phyloP scores from a whole-genome alignment of 352 stramenopile species.

The Pythium scleroteichum region DNA sequence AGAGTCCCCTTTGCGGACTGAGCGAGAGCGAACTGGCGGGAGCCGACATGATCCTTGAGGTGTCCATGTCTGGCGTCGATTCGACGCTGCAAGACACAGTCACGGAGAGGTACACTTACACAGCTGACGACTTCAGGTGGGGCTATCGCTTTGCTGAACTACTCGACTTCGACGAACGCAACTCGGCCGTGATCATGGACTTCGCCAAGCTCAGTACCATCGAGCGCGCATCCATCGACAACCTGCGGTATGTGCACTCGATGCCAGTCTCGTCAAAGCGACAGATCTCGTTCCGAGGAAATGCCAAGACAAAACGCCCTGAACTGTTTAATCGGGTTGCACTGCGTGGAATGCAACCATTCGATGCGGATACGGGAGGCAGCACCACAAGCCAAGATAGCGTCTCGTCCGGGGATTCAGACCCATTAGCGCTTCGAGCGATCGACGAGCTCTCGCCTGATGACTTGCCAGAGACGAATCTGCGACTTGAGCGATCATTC shows the following conservation, averaged over 20 bases:
- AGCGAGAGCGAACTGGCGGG: conserved; percentile 52
- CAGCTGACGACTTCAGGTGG: conserved; percentile 59
- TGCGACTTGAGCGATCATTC: conserved; percentile 11
- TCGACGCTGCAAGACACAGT: conserved; percentile 85
- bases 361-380: conserved; percentile 2
- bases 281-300: conserved; percentile 20
- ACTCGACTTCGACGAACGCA: conserved; percentile 66
- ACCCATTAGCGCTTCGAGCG: neutral
- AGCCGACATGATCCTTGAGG: conserved; percentile 78
- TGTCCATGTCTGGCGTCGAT: conserved; percentile 77
- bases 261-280: conserved; percentile 5
- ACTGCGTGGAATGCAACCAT: neutral
- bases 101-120: conserved; percentile 80
- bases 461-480: conserved; percentile 23
- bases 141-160: conserved; percentile 75
- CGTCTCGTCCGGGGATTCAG: conserved; percentile 8
- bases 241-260: conserved; percentile 42
- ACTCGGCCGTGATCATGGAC: conserved; percentile 74
- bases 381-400: conserved; percentile 24
- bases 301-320: conserved; percentile 17
- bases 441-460: conserved; percentile 32
- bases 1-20: conserved; percentile 65
- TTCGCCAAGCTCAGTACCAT: conserved; percentile 74
- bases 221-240: conserved; percentile 56
- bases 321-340: conserved; percentile 12